A percentile compares a stretch with the other conserved stretches of the same genome.
These are phyloP conservation scores for Claviceps sp. DNA, from an alignment of 2,329 filamentous ascomycete species.

Conservation along the genomic window DNA sequence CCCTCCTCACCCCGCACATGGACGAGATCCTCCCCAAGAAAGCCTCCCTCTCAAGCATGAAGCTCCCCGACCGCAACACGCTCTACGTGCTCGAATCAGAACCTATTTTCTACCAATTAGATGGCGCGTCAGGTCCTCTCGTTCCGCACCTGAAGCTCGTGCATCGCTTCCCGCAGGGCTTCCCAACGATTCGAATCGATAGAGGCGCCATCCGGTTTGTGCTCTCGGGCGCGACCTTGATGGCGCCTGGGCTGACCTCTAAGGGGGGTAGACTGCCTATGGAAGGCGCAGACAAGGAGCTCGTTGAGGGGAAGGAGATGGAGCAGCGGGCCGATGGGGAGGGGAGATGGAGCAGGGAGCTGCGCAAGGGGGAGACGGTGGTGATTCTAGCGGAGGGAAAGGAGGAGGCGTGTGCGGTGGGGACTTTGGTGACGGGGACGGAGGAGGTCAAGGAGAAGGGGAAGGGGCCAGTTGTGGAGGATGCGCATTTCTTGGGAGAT, in stretches of 20 bases:
- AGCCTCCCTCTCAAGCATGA: constrained; percentile 75
- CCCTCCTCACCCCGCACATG: constrained; percentile 72
- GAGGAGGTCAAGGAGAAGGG: constrained; percentile 87
- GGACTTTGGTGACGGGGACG: constrained; percentile 69
- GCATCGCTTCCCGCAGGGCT: constrained; percentile 75
- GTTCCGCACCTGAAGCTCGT: constrained; percentile 82
- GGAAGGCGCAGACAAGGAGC: constrained; percentile 19
- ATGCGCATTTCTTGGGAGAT: constrained; percentile 87
- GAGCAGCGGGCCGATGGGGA: constrained; percentile 31
- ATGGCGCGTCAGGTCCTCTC: constrained; percentile 47
- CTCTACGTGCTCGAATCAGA: constrained; percentile 70
- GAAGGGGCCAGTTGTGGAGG: constrained; percentile 88
- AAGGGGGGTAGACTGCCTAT: constrained; percentile 67
- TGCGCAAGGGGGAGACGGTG: constrained; percentile 71
- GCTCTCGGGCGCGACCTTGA: constrained; percentile 80
- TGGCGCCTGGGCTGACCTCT: constrained; percentile 87
- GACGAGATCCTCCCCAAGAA: constrained; percentile 96
- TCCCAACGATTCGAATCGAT: constrained; percentile 80
- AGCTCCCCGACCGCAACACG: constrained; percentile 79
- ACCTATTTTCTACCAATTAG: constrained; percentile 86
- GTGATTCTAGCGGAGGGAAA: constrained; percentile 90
- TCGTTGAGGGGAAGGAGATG: constrained; percentile 29
- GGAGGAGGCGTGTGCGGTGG: constrained; percentile 78
- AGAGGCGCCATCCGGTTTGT: constrained; percentile 95
- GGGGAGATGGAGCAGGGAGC: constrained; percentile 48